Base-by-base conservation (phyloP, 2,329 filamentous ascomycete genomes). In the Decorospora gaudefroyi region DNA sequence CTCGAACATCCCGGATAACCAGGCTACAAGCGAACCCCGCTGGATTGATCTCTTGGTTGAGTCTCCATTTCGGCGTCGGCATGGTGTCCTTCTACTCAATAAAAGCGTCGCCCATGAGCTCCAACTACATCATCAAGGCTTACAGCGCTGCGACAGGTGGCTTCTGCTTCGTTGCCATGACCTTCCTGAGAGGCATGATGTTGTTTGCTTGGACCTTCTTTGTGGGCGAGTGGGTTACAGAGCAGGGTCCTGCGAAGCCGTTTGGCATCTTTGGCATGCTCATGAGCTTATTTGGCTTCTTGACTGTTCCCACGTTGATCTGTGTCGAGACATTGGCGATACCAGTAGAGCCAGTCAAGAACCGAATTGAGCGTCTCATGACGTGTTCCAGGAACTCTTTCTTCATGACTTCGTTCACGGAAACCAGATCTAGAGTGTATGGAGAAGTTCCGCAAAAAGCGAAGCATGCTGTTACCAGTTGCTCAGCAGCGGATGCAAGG, bases 401-500 rank as follows among this genome's bases (percentile, higher is more conserved):
- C 67, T 79, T 79, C 3, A 75, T 71, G 46, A 78, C 86, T 50
- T 86, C 83, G 47, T 86, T 84, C n/a, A 86, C 82, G 0, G 85
- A 65, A 0, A 86, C 78, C 0, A 84, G 19, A 55, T 86, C 82
- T 0, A 83, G 83, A 0, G 81, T 78, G 56, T 85, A 85, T 0
- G 81, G 75, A 1, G 82, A 84, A 2, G 65, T 71, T 2, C 82
- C 82, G 1, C 77, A 71, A 19, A 83, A 80, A 10, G 69, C 67
- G 53, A 84, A 80, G 2, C 81, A 72, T 1, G 82, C 80, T 0
- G 68, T 70, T 0, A 79, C 74, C 1, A 86, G 69, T 2, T 74
- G 72, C 42, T 73, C 67, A 1, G 83, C 83, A 0, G 83, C 81
- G 2, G 65, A 56, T 4, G 72, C 60, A 1, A 85, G 49, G 50